Evolutionary conservation across 164 flowering plant species (phyloP).

Genomic region (Sextonia rubra): DNA sequence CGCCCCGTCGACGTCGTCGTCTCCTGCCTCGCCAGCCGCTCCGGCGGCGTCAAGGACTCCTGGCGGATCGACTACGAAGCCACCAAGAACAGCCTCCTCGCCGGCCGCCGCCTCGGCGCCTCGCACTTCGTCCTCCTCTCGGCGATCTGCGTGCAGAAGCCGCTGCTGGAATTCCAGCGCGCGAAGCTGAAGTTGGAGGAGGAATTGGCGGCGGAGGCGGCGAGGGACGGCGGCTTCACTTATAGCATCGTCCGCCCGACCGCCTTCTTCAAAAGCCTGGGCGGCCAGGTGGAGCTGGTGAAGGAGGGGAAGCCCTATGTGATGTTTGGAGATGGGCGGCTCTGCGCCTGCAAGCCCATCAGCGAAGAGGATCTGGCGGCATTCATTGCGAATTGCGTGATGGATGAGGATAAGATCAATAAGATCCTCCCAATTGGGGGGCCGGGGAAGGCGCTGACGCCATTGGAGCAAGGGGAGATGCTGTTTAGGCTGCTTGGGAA

Average conservation of each 20-base stretch:
- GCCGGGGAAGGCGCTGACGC: slow-evolving; percentile 86
- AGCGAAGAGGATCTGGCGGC: slow-evolving; percentile 90
- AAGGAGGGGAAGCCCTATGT: slow-evolving; percentile 94
- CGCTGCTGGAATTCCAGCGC: slow-evolving; percentile 84
- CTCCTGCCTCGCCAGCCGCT: slow-evolving; percentile 87
- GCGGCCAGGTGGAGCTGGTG: slow-evolving; percentile 92
- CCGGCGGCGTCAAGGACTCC: slow-evolving; percentile 83
- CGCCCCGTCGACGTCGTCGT: slow-evolving; percentile 71
- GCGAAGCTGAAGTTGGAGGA: slow-evolving; percentile 88
- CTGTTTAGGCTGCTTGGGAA: slow-evolving; percentile 62
- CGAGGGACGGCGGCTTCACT: slow-evolving; percentile 40
- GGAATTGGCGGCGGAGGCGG: slow-evolving; percentile 58
- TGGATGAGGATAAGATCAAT: slow-evolving; percentile 60
- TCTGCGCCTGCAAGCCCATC: slow-evolving; percentile 92
- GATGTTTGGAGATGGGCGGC: slow-evolving; percentile 92
- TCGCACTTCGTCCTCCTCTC: slow-evolving; percentile 84
- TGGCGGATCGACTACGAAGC: slow-evolving; percentile 94
- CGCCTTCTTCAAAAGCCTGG: slow-evolving; percentile 92
- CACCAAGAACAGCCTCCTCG: slow-evolving; percentile 75
- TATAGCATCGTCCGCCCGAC: slow-evolving; percentile 96
- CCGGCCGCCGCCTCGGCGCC: slow-evolving; percentile 67
- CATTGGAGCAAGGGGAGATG: slow-evolving; percentile 92
- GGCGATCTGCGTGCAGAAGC: slow-evolving; percentile 92
- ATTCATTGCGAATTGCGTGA: slow-evolving; percentile 74
- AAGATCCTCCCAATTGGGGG: slow-evolving; percentile 85